A percentile compares a stretch with the other conserved stretches of the same genome.
These are phyloP conservation scores for Geranium rotundifolium DNA, from an alignment of 345 rosid genomes.

Conservation along the genomic window DNA sequence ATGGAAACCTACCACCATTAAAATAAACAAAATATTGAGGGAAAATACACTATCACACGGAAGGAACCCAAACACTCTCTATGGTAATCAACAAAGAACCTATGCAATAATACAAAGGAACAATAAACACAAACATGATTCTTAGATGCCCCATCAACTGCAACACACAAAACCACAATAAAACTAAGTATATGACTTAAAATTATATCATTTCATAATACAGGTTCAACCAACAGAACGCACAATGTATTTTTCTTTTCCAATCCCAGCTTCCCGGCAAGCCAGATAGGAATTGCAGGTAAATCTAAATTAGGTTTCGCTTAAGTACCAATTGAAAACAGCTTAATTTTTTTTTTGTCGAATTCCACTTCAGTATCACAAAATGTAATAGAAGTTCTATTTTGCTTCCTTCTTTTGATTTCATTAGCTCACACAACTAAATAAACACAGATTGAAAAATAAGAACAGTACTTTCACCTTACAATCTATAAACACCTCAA, in stretches of 20 bases:
- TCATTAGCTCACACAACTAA: no score
- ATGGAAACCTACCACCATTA: conserved; percentile 58
- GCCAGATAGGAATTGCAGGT: not conserved
- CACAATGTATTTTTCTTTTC: not conserved
- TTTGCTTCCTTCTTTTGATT: no score
- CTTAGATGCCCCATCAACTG: not conserved
- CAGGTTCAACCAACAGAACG: not conserved
- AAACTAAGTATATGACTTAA: not conserved
- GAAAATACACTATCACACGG: not conserved
- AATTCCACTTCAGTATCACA: not conserved
- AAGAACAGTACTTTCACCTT: no score
- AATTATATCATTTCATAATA: no score
- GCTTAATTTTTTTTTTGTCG: not conserved
- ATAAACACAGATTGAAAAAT: no score
- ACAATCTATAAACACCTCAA: no score
- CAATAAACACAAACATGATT: no score
- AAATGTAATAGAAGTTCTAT: no score
- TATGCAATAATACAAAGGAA: no score
- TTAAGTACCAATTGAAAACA: not conserved
- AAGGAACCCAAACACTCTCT: not conserved
- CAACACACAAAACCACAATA: not conserved
- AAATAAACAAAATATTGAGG: not conserved
- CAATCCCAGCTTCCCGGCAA: not conserved
- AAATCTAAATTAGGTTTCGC: not conserved
- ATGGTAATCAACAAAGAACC: not conserved